Percentiles rank a stretch among this genome's conserved stretches.
Conservation (phyloP, 2,329 filamentous ascomycete genomes). For the Fusarium domesticum region DNA sequence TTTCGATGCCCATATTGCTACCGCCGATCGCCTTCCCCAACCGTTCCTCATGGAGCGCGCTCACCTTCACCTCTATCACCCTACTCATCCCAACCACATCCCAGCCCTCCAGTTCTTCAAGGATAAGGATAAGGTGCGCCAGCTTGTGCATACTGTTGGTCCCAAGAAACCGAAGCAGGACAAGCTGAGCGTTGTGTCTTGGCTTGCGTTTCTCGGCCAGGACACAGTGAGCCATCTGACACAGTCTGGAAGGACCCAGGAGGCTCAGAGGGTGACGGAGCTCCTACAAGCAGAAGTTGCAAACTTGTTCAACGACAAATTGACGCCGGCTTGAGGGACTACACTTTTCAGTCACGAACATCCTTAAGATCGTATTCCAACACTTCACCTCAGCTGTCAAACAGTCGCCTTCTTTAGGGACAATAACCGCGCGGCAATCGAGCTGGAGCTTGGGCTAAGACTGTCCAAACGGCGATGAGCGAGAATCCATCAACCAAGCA, state of each 20-base stretch:
- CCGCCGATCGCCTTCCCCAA: constrained; percentile 40
- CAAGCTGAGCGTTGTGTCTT: constrained; percentile 34
- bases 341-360: no score
- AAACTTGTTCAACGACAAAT: constrained; percentile 26
- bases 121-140: constrained; percentile 32
- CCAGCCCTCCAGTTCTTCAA: constrained; percentile 48
- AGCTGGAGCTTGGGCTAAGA: background rate
- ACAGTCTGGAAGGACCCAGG: constrained; percentile 37
- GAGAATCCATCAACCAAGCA: background rate
- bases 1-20: constrained; percentile 52
- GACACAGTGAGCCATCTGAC: constrained; percentile 48
- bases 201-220: constrained; percentile 42
- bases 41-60: constrained; percentile 46
- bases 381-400: no score
- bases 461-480: no score
- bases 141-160: constrained; percentile 24
- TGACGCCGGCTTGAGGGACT: constrained; percentile 20
- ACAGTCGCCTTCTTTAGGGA: background rate
- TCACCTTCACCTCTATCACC: constrained; percentile 55
- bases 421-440: background rate
- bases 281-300: constrained; percentile 38
- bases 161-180: constrained; percentile 28
- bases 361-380: no score
- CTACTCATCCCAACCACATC: constrained; percentile 46
- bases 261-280: constrained; percentile 41